Conservation (phyloP, 495 filamentous ascomycete species). For the Chaetomium tenue region DNA sequence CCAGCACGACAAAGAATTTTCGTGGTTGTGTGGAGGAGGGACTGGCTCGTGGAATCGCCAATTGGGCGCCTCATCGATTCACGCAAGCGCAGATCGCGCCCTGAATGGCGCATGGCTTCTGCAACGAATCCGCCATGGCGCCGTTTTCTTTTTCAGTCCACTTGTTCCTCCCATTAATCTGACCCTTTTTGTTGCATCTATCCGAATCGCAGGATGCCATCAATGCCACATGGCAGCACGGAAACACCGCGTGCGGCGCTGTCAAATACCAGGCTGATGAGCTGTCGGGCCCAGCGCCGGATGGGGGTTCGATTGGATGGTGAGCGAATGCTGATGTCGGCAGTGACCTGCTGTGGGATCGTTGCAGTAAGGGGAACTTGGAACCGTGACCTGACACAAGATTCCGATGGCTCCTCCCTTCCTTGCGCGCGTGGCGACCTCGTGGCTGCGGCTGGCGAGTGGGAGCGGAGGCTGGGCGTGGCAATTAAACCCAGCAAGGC, state of each 20-base stretch:
- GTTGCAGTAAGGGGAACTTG: conserved; percentile 2
- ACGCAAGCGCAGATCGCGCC: conserved; percentile 16
- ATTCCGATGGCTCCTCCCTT: not conserved
- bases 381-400: conserved; percentile 3
- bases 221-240: conserved; percentile 22
- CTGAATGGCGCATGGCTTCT: conserved; percentile 6
- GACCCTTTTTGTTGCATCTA: conserved; percentile 8
- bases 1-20: conserved; percentile 7
- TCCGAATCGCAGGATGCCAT: conserved; percentile 5
- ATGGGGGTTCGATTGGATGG: conserved; percentile 8
- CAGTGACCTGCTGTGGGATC: conserved; percentile 16
- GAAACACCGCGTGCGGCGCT: conserved; percentile 8
- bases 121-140: conserved; percentile 10
- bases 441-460: conserved; percentile 18
- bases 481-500: conserved; percentile 7
- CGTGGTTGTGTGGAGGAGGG: not conserved
- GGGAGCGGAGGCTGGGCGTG: not conserved
- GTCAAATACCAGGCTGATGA: not conserved
- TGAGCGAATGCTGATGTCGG: conserved; percentile 17
- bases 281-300: not conserved
- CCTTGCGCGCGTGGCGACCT: conserved; percentile 16
- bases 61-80: conserved; percentile 10
- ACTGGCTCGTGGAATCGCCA: conserved; percentile 3
- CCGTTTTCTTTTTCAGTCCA: not conserved
- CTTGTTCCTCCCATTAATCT: conserved; percentile 3